phyloP scores from a whole-genome alignment of 1,284 basidiomycete species.

The Inonotus hispidus region DNA sequence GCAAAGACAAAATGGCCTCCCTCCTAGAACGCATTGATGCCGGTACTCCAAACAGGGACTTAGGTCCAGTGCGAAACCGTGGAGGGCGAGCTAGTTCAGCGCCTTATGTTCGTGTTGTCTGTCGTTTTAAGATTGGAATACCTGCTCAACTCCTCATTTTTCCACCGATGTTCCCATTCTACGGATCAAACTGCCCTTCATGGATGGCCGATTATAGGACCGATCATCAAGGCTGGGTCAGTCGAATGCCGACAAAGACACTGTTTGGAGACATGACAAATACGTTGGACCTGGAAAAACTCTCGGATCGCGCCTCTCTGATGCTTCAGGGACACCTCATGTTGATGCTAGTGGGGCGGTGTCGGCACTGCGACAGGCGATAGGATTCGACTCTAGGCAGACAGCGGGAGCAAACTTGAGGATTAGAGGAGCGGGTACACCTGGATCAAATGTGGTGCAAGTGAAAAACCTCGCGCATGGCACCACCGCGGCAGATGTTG shows the following conservation, averaged over 20 bases:
- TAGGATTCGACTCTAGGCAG: conserved; percentile 20
- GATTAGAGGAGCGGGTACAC: conserved; percentile 69
- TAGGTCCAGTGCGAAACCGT: conserved; percentile 56
- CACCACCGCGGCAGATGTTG: conserved; percentile 80
- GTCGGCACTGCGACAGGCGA: conserved; percentile 38
- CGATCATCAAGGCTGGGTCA: conserved; percentile 38
- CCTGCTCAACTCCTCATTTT: background rate
- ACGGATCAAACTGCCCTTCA: background rate
- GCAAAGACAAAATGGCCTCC: conserved; percentile 44
- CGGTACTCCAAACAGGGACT: conserved; percentile 31
- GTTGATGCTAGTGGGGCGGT: conserved; percentile 43
- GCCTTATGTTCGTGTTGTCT: conserved; percentile 62
- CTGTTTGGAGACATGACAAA: conserved; percentile 68
- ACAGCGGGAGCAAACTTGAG: conserved; percentile 37
- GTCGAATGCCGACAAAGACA: conserved; percentile 63
- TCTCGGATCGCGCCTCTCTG: conserved; percentile 54
- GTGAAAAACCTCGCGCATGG: conserved; percentile 71
- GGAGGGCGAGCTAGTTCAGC: conserved; percentile 39
- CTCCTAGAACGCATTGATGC: conserved; percentile 63
- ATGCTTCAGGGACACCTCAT: conserved; percentile 35
- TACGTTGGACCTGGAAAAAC: conserved; percentile 57
- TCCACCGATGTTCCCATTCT: background rate
- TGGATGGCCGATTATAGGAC: conserved; percentile 15
- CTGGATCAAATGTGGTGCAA: conserved; percentile 63
- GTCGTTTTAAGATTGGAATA: conserved; percentile 10